These are phyloP conservation scores for Umbelopsis sp. DNA, from an alignment of 192 early-diverging fungal genomes.

Conservation along the genomic window DNA sequence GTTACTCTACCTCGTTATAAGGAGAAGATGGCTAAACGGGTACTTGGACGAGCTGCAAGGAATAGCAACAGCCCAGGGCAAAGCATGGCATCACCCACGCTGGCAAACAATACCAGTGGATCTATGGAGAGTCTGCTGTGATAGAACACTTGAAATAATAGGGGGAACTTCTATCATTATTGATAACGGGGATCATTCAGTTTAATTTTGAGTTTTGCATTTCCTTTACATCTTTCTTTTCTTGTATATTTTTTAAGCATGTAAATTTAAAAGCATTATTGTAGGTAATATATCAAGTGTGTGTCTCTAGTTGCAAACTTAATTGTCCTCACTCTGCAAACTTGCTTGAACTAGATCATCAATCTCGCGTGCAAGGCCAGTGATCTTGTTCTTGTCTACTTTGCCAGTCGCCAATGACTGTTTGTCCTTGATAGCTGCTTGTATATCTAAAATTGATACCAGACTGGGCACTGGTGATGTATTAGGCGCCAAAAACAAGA, in stretches of 20 bases:
- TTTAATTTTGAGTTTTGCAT: too few species aligned
- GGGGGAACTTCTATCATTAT: too few species aligned
- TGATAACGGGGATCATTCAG: too few species aligned
- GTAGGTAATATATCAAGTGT: too few species aligned
- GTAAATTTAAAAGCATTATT: too few species aligned
- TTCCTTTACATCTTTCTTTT: too few species aligned
- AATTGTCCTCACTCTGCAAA: neutral
- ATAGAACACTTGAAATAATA: too few species aligned
- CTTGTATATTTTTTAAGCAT: too few species aligned
- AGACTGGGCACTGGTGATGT: slow-evolving; percentile 19
- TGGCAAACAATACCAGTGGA: neutral
- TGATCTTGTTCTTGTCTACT: neutral
- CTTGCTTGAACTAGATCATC: neutral
- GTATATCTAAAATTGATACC: slow-evolving; percentile 30
- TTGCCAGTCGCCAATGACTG: neutral
- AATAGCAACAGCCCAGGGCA: neutral
- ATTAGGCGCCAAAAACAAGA: slow-evolving; percentile 32
- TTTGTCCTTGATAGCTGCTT: slow-evolving; percentile 1
- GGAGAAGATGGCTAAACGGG: slow-evolving; percentile 7
- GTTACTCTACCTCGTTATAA: slow-evolving; percentile 1
- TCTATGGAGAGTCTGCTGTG: neutral
- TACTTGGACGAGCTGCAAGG: neutral
- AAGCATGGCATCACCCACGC: neutral
- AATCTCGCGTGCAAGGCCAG: neutral
- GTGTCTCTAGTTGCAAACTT: neutral